phyloP scores from a whole-genome alignment of 441 rosid species.

The Gossypium armourianum region DNA sequence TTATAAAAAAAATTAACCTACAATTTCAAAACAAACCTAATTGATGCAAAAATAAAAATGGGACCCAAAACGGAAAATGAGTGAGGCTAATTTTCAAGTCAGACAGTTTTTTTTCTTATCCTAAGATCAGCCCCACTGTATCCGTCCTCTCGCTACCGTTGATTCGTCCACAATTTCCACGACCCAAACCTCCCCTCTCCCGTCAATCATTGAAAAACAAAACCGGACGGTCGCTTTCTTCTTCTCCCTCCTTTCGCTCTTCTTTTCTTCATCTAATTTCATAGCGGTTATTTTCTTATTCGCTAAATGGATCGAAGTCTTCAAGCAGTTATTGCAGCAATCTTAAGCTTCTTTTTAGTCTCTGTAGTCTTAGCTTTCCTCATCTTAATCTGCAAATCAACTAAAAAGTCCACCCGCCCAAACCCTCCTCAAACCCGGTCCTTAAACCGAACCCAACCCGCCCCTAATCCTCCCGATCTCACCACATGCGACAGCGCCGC shows the following conservation, averaged over 20 bases:
- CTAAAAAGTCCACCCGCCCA: background rate
- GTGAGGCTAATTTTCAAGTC: no score
- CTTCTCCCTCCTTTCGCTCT: background rate
- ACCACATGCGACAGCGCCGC: constrained; percentile 31
- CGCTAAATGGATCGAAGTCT: constrained; percentile 10
- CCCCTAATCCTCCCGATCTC: constrained; percentile 13
- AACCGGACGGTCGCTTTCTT: constrained; percentile 8
- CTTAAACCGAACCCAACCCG: constrained; percentile 10
- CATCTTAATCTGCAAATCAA: constrained; percentile 24
- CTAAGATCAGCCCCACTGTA: constrained; percentile 2
- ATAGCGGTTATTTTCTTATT: background rate
- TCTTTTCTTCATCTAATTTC: background rate
- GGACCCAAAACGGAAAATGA: no score
- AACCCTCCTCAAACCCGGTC: constrained; percentile 16
- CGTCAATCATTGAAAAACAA: constrained; percentile 8
- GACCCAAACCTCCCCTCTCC: background rate
- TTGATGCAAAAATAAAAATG: no score
- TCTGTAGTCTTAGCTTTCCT: constrained; percentile 24
- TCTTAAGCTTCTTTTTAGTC: constrained; percentile 28
- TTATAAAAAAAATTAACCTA: no score
- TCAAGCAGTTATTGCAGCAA: constrained; percentile 26
- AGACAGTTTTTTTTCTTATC: background rate
- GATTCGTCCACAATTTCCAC: constrained; percentile 17
- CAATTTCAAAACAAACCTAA: no score
- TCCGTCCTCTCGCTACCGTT: constrained; percentile 12